Base-by-base conservation (phyloP, 805 yeast genomes). In the Teunomyces aglyptinius region DNA sequence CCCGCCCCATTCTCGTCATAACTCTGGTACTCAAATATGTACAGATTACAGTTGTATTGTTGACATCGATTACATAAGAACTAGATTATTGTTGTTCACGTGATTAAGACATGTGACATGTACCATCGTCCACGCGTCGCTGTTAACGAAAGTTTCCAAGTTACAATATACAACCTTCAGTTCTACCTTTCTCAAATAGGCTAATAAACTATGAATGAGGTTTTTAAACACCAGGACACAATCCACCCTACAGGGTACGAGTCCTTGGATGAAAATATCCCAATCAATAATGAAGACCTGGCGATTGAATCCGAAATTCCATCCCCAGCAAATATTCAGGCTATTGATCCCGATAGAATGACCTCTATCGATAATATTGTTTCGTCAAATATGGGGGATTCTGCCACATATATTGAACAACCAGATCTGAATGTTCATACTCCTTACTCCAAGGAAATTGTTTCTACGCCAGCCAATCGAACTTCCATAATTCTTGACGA, bases 281-380 rank as follows among this genome's bases (percentile, higher is more conserved):
- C 39, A 6, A 4, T 10, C 12, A 22, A 22, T 22, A 36, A 22
- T 11, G 28, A 22, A 13, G 24, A n/a, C 16, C 24, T n/a, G 12
- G 24, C 4, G 6, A 6, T 22, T 15, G 39, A 36, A 36, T 20
- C 39, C 16, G 39, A 36, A 11, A 28, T 36, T n/a, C 11, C 24
- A 13, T 12, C 27, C 28, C 11, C 39, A 22, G 15, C 8, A 8
- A 11, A 3, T 8, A 15, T 12, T 6, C 33, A 26, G 19, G 13
- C 27, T 22, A 15, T 12, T 8, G 24, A 40, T 19, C 31, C 13
- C 16, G 40, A 33, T 15, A 19, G 48, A 34, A 39, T 42, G 36
- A 6, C 33, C 5, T 47, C 50, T 13, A 47, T 47, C n/a, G 44
- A 46, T 10, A 28, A 41, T 34, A 27, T 34, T 19, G 36, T 48